A percentile compares a stretch with the other conserved stretches of the same genome.
Conservation (phyloP, 495 filamentous ascomycete species). For the Baudoinia panamericana region DNA sequence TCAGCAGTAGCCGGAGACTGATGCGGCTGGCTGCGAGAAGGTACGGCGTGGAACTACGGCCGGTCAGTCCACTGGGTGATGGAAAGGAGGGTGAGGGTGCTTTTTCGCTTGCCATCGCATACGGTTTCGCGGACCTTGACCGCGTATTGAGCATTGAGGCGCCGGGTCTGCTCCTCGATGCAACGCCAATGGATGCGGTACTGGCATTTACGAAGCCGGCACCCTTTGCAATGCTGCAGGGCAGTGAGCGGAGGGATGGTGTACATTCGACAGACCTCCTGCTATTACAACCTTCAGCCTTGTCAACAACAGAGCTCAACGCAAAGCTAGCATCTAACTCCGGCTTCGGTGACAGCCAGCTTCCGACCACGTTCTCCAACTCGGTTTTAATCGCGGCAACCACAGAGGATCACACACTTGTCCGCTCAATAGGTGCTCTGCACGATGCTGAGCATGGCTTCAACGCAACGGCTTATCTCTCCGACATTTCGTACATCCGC, state of each 20-base stretch:
- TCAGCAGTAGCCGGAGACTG: constrained; percentile 32
- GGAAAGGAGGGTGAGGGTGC: constrained; percentile 5
- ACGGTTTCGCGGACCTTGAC: constrained; percentile 32
- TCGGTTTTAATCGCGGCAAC: constrained; percentile 12
- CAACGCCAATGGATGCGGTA: constrained; percentile 31
- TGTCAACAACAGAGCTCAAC: constrained; percentile 15
- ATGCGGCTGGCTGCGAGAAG: constrained; percentile 31
- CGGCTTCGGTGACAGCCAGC: constrained; percentile 20
- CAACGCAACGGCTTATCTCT: constrained; percentile 30
- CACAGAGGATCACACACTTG: constrained; percentile 5
- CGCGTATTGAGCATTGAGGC: constrained; percentile 31
- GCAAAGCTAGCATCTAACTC: constrained; percentile 9
- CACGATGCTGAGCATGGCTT: constrained; percentile 25
- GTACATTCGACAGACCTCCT: constrained; percentile 23
- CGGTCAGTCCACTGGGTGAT: constrained; percentile 27
- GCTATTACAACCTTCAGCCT: constrained; percentile 24
- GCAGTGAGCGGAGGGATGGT: constrained; percentile 17
- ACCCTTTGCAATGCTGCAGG: constrained; percentile 28
- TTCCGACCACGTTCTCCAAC: constrained; percentile 22
- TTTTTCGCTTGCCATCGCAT: constrained; percentile 32
- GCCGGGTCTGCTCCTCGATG: constrained; percentile 33
- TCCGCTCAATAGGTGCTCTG: constrained; percentile 14
- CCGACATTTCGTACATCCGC: constrained; percentile 31
- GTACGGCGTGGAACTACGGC: constrained; percentile 33
- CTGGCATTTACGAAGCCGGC: constrained; percentile 29